Percentiles rank a stretch among this genome's conserved stretches.
phyloP scores from a whole-genome alignment of 495 filamentous ascomycete genomes.

The Aspergillus funiculosus region DNA sequence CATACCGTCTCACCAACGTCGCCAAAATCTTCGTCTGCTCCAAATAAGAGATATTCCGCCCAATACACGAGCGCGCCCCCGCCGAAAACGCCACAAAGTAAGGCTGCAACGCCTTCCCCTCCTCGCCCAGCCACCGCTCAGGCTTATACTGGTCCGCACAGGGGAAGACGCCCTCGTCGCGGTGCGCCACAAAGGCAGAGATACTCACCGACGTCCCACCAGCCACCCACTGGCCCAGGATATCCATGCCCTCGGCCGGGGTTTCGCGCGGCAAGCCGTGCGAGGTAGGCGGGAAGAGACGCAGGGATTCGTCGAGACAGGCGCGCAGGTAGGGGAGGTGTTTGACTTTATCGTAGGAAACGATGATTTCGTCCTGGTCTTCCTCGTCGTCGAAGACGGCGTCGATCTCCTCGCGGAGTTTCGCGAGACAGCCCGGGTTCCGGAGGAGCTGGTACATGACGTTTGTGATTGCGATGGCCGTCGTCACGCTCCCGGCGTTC shows the following conservation, averaged over 20 bases:
- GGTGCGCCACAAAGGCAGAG: slow-evolving; percentile 29
- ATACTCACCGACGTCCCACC: slow-evolving; percentile 31
- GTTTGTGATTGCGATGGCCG: slow-evolving; percentile 46
- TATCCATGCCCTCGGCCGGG: slow-evolving; percentile 31
- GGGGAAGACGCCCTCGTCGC: slow-evolving; percentile 27
- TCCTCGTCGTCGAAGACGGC: slow-evolving; percentile 24
- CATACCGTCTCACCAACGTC: slow-evolving; percentile 40
- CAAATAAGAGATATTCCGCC: slow-evolving; percentile 40
- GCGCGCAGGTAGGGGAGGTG: slow-evolving; percentile 39
- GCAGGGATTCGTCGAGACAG: slow-evolving; percentile 44
- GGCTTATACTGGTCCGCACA: slow-evolving; percentile 32
- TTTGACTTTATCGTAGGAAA: slow-evolving; percentile 42
- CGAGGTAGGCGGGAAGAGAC: slow-evolving; percentile 38
- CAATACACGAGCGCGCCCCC: slow-evolving; percentile 41
- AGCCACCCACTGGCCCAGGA: slow-evolving; percentile 38
- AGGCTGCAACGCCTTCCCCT: slow-evolving; percentile 36
- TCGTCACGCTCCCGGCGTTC: slow-evolving; percentile 53
- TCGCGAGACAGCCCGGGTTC: slow-evolving; percentile 44
- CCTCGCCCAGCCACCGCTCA: slow-evolving; percentile 33
- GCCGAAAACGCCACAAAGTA: slow-evolving; percentile 42
- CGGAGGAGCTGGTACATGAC: slow-evolving; percentile 52
- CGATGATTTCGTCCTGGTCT: slow-evolving; percentile 34
- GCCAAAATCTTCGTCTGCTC: slow-evolving; percentile 42
- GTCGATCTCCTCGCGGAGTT: slow-evolving; percentile 55
- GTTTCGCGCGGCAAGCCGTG: slow-evolving; percentile 34